A percentile compares a stretch with the other conserved stretches of the same genome.
Conservation (phyloP, 169 alveolate species). For the Ichthyophthirius multifiliis region DNA sequence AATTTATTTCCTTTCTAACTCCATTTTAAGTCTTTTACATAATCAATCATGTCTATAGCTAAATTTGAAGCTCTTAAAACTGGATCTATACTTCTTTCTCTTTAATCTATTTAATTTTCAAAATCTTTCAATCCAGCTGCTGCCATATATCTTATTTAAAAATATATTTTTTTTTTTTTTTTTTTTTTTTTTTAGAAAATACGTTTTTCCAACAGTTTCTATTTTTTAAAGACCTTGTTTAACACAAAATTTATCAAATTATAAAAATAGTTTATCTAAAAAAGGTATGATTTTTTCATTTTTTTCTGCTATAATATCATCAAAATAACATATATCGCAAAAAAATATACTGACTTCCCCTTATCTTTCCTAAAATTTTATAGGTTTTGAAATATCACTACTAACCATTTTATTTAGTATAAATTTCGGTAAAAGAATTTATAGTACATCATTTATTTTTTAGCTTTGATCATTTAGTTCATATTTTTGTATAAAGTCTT, state of each 20-base stretch:
- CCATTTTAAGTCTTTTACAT: constrained; percentile 56
- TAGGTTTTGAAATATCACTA: constrained; percentile 11
- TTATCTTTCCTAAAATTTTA: constrained; percentile 59
- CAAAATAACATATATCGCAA: constrained; percentile 82
- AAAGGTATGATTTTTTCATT: constrained; percentile 33
- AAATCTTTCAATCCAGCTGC: constrained; percentile 78
- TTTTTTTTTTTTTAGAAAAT: constrained; percentile 59
- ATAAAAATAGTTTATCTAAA: constrained; percentile 75
- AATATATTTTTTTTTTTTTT: constrained; percentile 71
- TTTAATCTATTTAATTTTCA: constrained; percentile 46
- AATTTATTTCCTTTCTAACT: constrained; percentile 57
- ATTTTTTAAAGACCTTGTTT: constrained; percentile 75
- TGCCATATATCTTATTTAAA: constrained; percentile 81
- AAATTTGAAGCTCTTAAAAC: constrained; percentile 72
- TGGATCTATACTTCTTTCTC: constrained; percentile 30
- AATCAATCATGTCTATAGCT: constrained; percentile 69
- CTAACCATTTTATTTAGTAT: constrained; percentile 43
- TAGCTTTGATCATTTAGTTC: constrained; percentile 1
- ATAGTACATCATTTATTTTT: constrained; percentile 27
- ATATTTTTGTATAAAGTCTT: background rate
- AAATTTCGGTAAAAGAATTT: constrained; percentile 36
- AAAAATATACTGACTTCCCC: constrained; percentile 77
- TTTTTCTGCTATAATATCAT: constrained; percentile 50
- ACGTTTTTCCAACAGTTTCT: constrained; percentile 89
- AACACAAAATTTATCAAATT: constrained; percentile 78